These are phyloP conservation scores for Candida ficus DNA, from an alignment of 805 yeast genomes.

Conservation along the genomic window DNA sequence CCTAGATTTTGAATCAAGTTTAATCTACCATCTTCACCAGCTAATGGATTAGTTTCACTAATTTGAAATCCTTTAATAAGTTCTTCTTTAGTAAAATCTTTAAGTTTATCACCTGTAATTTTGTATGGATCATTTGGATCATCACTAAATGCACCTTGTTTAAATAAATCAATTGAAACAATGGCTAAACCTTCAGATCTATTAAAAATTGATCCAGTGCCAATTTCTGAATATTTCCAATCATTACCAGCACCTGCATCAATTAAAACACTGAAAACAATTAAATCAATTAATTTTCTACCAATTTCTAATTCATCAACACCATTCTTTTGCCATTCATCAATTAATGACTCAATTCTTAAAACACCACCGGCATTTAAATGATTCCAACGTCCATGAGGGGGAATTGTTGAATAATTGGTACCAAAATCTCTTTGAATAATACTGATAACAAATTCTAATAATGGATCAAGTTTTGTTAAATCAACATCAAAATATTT, in stretches of 20 bases:
- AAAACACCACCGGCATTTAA: constrained; percentile 44
- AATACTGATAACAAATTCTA: constrained; percentile 37
- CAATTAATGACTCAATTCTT: constrained; percentile 41
- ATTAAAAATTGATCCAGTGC: constrained; percentile 25
- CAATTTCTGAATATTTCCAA: constrained; percentile 45
- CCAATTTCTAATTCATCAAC: constrained; percentile 41
- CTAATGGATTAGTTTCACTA: constrained; percentile 40
- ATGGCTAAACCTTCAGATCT: constrained; percentile 65
- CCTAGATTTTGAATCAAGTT: constrained; percentile 44
- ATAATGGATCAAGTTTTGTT: constrained; percentile 35
- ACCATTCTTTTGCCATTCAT: constrained; percentile 30
- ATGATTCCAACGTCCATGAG: constrained; percentile 68
- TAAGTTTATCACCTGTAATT: constrained; percentile 41
- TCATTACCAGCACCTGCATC: constrained; percentile 67
- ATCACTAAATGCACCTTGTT: constrained; percentile 40
- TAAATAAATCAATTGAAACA: constrained; percentile 52
- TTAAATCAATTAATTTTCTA: constrained; percentile 49
- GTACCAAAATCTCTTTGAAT: constrained; percentile 42
- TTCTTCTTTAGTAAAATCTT: constrained; percentile 29
- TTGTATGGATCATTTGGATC: constrained; percentile 31
- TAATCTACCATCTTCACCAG: constrained; percentile 52
- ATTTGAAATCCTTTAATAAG: constrained; percentile 44
- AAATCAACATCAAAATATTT: constrained; percentile 44
- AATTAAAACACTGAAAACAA: constrained; percentile 53
- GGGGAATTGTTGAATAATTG: constrained; percentile 44